These are phyloP conservation scores for Wickerhamomyces bisporus DNA, from an alignment of 805 yeast genomes.

Conservation along the genomic window DNA sequence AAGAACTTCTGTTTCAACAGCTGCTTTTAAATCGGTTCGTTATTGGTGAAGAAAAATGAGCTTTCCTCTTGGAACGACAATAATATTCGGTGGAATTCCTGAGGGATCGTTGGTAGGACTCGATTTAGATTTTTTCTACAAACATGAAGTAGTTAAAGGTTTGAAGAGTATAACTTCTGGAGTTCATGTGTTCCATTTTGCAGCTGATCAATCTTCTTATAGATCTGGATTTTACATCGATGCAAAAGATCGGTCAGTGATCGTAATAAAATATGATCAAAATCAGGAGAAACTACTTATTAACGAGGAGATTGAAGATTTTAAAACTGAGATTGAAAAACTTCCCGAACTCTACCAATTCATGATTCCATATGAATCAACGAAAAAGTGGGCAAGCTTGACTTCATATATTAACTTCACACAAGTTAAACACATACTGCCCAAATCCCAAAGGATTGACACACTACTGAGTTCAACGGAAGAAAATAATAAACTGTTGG, in stretches of 20 bases:
- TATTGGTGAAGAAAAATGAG: slow-evolving; percentile 7
- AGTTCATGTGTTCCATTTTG: slow-evolving; percentile 50
- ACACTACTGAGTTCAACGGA: slow-evolving; percentile 46
- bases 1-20: too few species aligned
- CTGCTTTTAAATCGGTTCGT: too few species aligned
- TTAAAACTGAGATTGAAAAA: slow-evolving; percentile 24
- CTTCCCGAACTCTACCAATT: slow-evolving; percentile 30
- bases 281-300: slow-evolving; percentile 27
- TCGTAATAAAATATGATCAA: slow-evolving; percentile 33
- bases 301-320: slow-evolving; percentile 27
- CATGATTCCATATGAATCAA: slow-evolving; percentile 38
- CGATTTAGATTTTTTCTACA: slow-evolving; percentile 43
- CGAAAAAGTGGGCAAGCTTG: slow-evolving; percentile 24
- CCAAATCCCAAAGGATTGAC: slow-evolving; percentile 25
- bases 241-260: slow-evolving; percentile 31
- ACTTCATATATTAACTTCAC: slow-evolving; percentile 21
- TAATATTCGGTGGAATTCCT: slow-evolving; percentile 29
- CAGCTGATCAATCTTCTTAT: slow-evolving; percentile 30
- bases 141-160: slow-evolving; percentile 39
- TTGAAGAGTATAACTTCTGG: slow-evolving; percentile 48
- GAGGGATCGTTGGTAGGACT: slow-evolving; percentile 38
- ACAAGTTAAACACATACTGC: slow-evolving; percentile 26
- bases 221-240: slow-evolving; percentile 35
- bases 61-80: slow-evolving; percentile 24
- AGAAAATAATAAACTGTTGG: slow-evolving; percentile 38